Percentiles rank a stretch among this genome's conserved stretches.
These are phyloP conservation scores for Pyricularia pennisetigena DNA, from an alignment of 2,329 filamentous ascomycete species.

Conservation along the genomic window DNA sequence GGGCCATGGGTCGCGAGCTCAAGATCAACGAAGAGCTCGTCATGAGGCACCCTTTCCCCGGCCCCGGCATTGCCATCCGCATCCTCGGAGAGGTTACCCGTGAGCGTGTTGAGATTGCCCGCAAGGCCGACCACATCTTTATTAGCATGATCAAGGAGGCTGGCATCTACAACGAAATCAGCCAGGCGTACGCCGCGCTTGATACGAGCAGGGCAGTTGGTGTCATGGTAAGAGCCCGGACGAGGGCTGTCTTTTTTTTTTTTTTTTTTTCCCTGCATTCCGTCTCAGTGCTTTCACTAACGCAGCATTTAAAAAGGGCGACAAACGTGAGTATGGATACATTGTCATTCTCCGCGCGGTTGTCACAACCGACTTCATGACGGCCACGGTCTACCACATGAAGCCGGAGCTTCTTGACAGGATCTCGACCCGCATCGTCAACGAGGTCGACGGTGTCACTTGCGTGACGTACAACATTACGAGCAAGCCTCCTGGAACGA, in stretches of 20 bases:
- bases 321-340: slow-evolving; percentile 20
- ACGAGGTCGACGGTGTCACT: slow-evolving; percentile 64
- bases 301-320: slow-evolving; percentile 12
- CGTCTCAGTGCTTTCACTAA: neutral
- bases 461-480: slow-evolving; percentile 55
- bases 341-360: slow-evolving; percentile 33
- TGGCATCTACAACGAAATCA: slow-evolving; percentile 58
- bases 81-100: slow-evolving; percentile 78
- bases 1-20: slow-evolving; percentile 57
- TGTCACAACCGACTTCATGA: slow-evolving; percentile 59
- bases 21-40: slow-evolving; percentile 67
- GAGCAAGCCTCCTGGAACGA: slow-evolving; percentile 54
- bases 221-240: slow-evolving; percentile 22
- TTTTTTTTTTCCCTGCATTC: neutral
- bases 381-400: slow-evolving; percentile 59
- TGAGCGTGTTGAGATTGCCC: slow-evolving; percentile 67
- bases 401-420: slow-evolving; percentile 53
- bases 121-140: slow-evolving; percentile 71
- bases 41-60: slow-evolving; percentile 44
- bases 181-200: slow-evolving; percentile 37
- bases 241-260: too few relatives aligned
- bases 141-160: slow-evolving; percentile 65
- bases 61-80: slow-evolving; percentile 57
- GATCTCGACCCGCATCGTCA: slow-evolving; percentile 60
- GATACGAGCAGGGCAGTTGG: slow-evolving; percentile 32